Percentiles rank a stretch among this genome's conserved stretches.
These are phyloP conservation scores for Lupinus albus DNA, from an alignment of 306 rosid genomes.

Conservation along the genomic window DNA sequence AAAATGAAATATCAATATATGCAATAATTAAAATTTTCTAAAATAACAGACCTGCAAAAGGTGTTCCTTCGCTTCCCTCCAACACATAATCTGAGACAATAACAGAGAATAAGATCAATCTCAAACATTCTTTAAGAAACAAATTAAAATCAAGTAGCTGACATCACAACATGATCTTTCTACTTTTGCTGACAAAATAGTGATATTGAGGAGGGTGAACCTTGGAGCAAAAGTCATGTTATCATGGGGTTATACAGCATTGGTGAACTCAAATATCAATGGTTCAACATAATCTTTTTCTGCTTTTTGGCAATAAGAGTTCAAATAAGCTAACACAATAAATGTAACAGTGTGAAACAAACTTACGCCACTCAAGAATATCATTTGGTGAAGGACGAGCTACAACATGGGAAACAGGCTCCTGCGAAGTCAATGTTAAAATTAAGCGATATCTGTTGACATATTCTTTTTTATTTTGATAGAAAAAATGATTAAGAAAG, in stretches of 20 bases:
- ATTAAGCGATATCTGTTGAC: conserved; percentile 35
- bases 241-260: conserved; percentile 23
- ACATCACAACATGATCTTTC: conserved; percentile 10
- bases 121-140: conserved; percentile 29
- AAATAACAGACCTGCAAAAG: conserved; percentile 75
- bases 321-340: conserved; percentile 22
- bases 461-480: conserved; percentile 1
- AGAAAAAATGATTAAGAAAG: neutral
- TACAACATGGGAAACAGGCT: conserved; percentile 96
- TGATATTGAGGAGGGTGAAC: conserved; percentile 17
- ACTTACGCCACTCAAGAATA: conserved; percentile 99
- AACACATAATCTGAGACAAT: conserved; percentile 76
- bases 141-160: conserved; percentile 29
- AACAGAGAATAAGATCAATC: conserved; percentile 38
- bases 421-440: conserved; percentile 54
- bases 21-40: conserved; percentile 33
- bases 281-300: conserved; percentile 1
- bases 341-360: conserved; percentile 19
- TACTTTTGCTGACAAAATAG: conserved; percentile 7
- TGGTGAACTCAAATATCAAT: neutral
- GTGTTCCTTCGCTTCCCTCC: conserved; percentile 99
- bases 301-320: neutral
- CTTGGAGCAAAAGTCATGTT: conserved; percentile 7
- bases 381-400: conserved; percentile 93
- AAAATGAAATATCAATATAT: conserved; percentile 14